These are phyloP conservation scores for Chimonanthus salicifolius DNA, from an alignment of 164 flowering plant genomes.

Conservation along the genomic window DNA sequence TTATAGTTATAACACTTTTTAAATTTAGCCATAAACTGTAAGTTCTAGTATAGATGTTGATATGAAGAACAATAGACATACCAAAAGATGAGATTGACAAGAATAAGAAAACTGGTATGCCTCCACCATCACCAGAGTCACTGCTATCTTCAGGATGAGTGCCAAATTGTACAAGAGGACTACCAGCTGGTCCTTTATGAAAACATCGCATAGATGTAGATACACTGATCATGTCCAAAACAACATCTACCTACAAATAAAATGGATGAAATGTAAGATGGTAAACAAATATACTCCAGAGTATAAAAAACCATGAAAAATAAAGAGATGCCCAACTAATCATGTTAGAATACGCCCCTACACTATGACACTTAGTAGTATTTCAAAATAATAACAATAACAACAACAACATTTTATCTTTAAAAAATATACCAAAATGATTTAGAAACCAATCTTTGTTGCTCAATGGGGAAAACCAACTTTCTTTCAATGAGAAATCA, in stretches of 20 bases:
- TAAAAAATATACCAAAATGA: too few relatives aligned
- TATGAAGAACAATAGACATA: slow-evolving; percentile 18
- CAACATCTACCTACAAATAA: slow-evolving; percentile 42
- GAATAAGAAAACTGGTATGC: slow-evolving; percentile 53
- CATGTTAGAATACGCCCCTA: too few relatives aligned
- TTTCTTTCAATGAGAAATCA: too few relatives aligned
- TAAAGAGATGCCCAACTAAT: too few relatives aligned
- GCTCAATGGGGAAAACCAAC: too few relatives aligned
- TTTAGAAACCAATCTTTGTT: too few relatives aligned
- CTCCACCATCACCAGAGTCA: slow-evolving; percentile 75
- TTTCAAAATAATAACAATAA: too few relatives aligned
- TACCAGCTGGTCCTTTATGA: slow-evolving; percentile 34
- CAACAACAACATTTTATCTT: too few relatives aligned
- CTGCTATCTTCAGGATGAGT: slow-evolving; percentile 27
- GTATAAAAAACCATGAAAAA: too few relatives aligned
- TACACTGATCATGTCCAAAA: slow-evolving; percentile 41
- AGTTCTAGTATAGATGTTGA: not conserved
- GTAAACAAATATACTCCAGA: too few relatives aligned
- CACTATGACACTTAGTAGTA: too few relatives aligned
- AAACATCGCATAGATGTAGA: slow-evolving; percentile 64
- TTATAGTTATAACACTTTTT: too few relatives aligned
- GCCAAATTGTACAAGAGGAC: slow-evolving; percentile 57
- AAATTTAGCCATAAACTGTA: not conserved
- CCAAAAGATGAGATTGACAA: slow-evolving; percentile 55
- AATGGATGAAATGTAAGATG: not conserved